Base-by-base conservation (phyloP, 768 basidiomycete species). In the Zangia roseola region DNA sequence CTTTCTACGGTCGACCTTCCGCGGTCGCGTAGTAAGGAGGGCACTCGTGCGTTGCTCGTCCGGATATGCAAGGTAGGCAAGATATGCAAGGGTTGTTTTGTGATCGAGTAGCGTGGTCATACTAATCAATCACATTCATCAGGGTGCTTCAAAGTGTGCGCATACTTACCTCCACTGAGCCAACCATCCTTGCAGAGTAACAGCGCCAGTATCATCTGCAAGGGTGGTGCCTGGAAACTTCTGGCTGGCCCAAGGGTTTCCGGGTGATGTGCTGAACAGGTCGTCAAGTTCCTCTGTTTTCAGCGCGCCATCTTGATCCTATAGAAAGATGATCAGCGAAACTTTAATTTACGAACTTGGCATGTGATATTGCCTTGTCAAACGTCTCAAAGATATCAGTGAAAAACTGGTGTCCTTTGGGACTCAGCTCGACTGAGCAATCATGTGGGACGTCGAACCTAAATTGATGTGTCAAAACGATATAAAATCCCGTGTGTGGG, bases 61-160 rank as follows among this genome's bases (percentile, higher is more conserved):
- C 1, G 90, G 85, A 69, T 94, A 97, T 38, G 94, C 94, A 40
- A 98, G 80, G 67, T 97, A 97, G 5, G 93, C 94, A 10, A 99
- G 86, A 67, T 97, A 97, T 23, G 92, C 86, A 17, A 99, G 74
- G 0, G 95, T 94, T 14, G 87, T 89, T 65, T 82, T 87, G 60
- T 95, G 87, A 54, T 97, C 91, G n/a, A 98, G 78, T 0, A 98
- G 77, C 0, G 95, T 99, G 1, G 94, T 94, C 94, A 98, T 97
- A 63, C 94, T 97, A 53, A 6, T n/a, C n/a, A 34, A 28, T 40
- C 10, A 34, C 14, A 39, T 55, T 35, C 31, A 28, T 20, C 35
- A 48, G 33, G 41, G 43, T 28, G 47, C 30, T 39, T 25, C 16
- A 43, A 34, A 47, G 28, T 35, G 38, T 49, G 25, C 46, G 24